Percentiles rank a stretch among this genome's conserved stretches.
phyloP scores from a whole-genome alignment of 169 alveolate genomes.

The Besnoitia besnoiti region DNA sequence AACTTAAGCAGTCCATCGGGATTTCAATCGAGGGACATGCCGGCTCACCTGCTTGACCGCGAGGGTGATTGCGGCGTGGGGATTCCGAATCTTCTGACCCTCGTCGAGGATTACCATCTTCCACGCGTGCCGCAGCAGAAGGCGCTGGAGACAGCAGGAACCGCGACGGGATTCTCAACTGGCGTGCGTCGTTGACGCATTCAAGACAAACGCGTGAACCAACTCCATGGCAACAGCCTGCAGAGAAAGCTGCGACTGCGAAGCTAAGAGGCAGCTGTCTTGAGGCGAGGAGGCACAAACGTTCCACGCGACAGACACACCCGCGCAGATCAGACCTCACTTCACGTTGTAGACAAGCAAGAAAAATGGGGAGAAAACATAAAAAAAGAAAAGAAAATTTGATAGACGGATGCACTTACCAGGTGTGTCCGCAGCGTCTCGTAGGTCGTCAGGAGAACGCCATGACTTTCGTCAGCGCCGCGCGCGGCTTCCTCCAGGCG shows the following conservation, averaged over 20 bases:
- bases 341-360: neutral
- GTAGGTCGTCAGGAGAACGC: constrained; percentile 74
- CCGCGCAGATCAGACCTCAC: too few species aligned
- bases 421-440: constrained; percentile 76
- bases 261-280: too few species aligned
- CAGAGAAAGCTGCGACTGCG: too few species aligned
- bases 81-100: constrained; percentile 93
- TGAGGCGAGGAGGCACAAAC: too few species aligned
- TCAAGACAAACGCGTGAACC: too few species aligned
- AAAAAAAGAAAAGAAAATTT: neutral
- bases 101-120: constrained; percentile 91
- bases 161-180: neutral
- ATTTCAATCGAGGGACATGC: too few species aligned
- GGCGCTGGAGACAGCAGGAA: neutral
- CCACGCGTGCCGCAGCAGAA: constrained; percentile 77
- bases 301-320: too few species aligned
- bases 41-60: constrained; percentile 79
- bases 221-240: too few species aligned
- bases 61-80: constrained; percentile 86
- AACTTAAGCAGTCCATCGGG: too few species aligned
- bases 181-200: too few species aligned
- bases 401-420: neutral
- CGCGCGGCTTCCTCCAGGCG: constrained; percentile 29
- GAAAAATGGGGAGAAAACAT: neutral
- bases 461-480: constrained; percentile 10